Base-by-base conservation (phyloP, 352 stramenopile species). In the Ophiocytium majus region DNA sequence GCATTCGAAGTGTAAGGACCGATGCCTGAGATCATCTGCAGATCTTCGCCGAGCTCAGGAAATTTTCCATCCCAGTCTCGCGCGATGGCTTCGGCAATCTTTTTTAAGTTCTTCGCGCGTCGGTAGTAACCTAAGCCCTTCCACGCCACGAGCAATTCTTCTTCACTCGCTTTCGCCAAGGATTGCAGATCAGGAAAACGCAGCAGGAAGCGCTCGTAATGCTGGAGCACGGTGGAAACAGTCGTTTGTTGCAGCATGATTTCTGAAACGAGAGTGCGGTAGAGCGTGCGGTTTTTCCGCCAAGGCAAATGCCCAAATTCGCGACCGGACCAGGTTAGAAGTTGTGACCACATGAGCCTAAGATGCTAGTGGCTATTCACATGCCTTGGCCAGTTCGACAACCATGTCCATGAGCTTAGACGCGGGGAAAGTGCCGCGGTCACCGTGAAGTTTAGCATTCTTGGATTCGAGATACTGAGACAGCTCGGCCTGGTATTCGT, bases 231-330 rank as follows among this genome's bases (percentile, higher is more conserved):
- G 23, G 57, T 71, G 23, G 19, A 23, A 23, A 71, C 57, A 23
- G 57, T 71, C 57, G 57, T 71, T 71, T 71, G 57, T 28, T 71
- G 57, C 23, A 71, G 57, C 57, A 71, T 71, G 57, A 71, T 71
- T 71, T 71, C 57, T 28, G 57, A 71, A 28, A 71, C 57, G 57
- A 71, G 57, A 71, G 57, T 71, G 19, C 57, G 57, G 57, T 71
- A 71, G 57, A 71, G 57, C 57, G 57, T 23, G 23, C 57, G 23
- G 57, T 71, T 28, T 71, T 71, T 71, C 28, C 57, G 23, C 57
- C 57, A 71, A 23, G 57, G 57, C 23, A 71, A 28, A 23, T 71
- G 57, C 19, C 19, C 23, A 71, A 71, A 71, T 71, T 71, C 57
- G 19, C 57, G 57, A 23, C 28, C 19, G 19, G 57, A 71, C 57